These are phyloP conservation scores for Lepidium didymum DNA, from an alignment of 345 rosid genomes.

Conservation along the genomic window DNA sequence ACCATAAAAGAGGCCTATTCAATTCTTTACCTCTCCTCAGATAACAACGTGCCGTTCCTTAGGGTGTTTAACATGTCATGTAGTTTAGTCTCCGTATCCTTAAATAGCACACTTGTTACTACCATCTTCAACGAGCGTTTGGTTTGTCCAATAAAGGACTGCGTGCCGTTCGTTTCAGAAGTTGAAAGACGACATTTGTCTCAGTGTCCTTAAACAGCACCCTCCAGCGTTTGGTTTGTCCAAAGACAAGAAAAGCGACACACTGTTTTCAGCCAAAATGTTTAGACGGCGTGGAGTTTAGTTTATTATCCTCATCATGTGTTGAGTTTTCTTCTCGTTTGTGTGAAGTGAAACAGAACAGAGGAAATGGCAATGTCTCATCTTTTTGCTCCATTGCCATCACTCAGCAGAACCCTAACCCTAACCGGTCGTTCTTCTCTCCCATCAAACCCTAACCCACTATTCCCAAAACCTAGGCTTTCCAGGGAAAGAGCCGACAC, in stretches of 20 bases:
- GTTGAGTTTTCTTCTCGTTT: background rate
- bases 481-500: slow-evolving; percentile 16
- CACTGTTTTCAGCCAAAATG: background rate
- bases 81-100: background rate
- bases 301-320: slow-evolving; percentile 23
- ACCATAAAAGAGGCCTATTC: slow-evolving; percentile 24
- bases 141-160: background rate
- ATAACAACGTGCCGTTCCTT: slow-evolving; percentile 1
- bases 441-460: slow-evolving; percentile 17
- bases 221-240: background rate
- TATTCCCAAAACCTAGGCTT: slow-evolving; percentile 5
- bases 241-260: background rate
- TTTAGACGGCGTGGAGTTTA: slow-evolving; percentile 1
- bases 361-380: slow-evolving; percentile 39
- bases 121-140: background rate
- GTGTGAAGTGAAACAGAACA: slow-evolving; percentile 18
- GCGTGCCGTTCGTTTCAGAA: too few relatives aligned
- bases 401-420: slow-evolving; percentile 21
- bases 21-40: slow-evolving; percentile 5
- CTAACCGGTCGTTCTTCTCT: slow-evolving; percentile 21
- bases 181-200: too few relatives aligned
- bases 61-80: background rate
- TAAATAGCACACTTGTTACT: background rate
- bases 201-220: background rate
- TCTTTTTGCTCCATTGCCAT: slow-evolving; percentile 30